These are phyloP conservation scores for Nakataea oryzae DNA, from an alignment of 2,329 filamentous ascomycete genomes.

Conservation along the genomic window DNA sequence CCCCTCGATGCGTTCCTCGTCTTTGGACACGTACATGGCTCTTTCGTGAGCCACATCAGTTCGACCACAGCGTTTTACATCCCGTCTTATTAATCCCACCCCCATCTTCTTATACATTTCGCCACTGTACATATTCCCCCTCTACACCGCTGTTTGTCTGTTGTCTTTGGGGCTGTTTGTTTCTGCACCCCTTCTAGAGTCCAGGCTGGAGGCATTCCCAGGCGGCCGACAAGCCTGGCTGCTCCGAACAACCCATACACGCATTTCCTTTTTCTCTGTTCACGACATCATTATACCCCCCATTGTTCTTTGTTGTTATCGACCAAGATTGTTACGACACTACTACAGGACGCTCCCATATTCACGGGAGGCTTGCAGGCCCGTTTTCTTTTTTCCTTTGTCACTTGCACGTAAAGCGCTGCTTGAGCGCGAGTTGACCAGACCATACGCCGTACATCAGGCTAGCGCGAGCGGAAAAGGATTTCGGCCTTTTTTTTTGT, in stretches of 20 bases:
- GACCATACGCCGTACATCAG: no score
- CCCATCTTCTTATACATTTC: neutral
- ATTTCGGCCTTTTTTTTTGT: no score
- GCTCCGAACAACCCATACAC: neutral
- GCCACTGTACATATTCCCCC: neutral
- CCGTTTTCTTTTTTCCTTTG: no score
- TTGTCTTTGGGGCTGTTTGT: neutral
- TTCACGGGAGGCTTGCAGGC: no score
- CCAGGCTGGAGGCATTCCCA: neutral
- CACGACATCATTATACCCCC: neutral
- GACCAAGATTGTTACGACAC: neutral
- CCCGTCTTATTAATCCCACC: neutral
- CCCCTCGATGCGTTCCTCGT: neutral
- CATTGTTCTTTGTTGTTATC: neutral
- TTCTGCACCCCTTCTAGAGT: neutral
- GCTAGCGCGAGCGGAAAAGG: no score
- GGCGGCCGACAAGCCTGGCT: neutral
- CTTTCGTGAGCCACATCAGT: neutral
- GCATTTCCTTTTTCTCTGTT: neutral
- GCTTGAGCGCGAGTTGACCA: no score
- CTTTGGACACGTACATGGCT: neutral
- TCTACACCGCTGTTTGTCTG: neutral
- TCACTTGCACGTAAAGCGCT: no score
- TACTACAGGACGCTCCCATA: no score
- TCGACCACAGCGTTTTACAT: neutral